A percentile compares a stretch with the other conserved stretches of the same genome.
Conservation (phyloP, 2,329 filamentous ascomycete genomes). For the Blastomyces silverae region DNA sequence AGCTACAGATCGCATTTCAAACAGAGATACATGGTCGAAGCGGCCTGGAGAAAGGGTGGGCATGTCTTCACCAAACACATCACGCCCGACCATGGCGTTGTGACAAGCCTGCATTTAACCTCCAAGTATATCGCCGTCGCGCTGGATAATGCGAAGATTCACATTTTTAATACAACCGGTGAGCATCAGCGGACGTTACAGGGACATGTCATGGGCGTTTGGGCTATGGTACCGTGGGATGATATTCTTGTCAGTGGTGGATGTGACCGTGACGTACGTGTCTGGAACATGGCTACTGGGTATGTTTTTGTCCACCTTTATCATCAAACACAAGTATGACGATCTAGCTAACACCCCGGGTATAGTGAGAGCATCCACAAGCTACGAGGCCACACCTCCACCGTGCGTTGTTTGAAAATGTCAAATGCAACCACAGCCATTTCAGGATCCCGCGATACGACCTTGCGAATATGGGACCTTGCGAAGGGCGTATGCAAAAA, state of each 20-base stretch:
- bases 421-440: slow-evolving; percentile 89
- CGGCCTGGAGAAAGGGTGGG: slow-evolving; percentile 92
- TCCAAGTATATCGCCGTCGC: slow-evolving; percentile 96
- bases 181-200: slow-evolving; percentile 81
- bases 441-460: slow-evolving; percentile 91
- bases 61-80: slow-evolving; percentile 76
- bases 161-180: slow-evolving; percentile 91
- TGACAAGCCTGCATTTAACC: slow-evolving; percentile 90
- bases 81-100: slow-evolving; percentile 91
- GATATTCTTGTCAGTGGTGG: slow-evolving; percentile 92
- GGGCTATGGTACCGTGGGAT: slow-evolving; percentile 98
- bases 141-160: slow-evolving; percentile 95
- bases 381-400: slow-evolving; percentile 89
- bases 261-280: slow-evolving; percentile 90
- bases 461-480: slow-evolving; percentile 93
- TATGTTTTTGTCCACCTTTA: slow-evolving; percentile 37
- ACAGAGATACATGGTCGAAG: slow-evolving; percentile 92
- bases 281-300: slow-evolving; percentile 95
- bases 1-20: slow-evolving; percentile 98
- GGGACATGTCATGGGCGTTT: slow-evolving; percentile 98
- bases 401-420: slow-evolving; percentile 96
- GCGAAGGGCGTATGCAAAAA: slow-evolving; percentile 87
- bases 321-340: slow-evolving; percentile 13
- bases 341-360: not conserved
- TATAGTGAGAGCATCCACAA: slow-evolving; percentile 67